Percentiles rank a stretch among this genome's conserved stretches.
Evolutionary conservation across 495 filamentous ascomycete species (phyloP).

Genomic region (Penicillium paradoxum): DNA sequence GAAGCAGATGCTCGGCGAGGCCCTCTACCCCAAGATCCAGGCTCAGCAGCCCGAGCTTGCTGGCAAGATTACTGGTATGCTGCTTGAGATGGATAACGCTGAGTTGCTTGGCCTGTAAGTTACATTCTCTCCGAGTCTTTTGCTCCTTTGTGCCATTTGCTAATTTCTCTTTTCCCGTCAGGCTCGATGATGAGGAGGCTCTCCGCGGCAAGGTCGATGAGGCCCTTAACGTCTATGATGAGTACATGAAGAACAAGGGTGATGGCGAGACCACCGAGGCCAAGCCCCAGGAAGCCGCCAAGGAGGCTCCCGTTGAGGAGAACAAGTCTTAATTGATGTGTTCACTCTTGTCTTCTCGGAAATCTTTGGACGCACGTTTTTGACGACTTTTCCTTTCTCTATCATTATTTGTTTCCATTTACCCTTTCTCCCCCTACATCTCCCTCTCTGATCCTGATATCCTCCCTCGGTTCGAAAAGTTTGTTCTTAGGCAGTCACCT

Average conservation of each 20-base stretch:
- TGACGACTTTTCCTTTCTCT: constrained; percentile 39
- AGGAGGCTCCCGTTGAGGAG: constrained; percentile 42
- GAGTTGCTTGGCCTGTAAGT: constrained; percentile 96
- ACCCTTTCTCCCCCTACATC: constrained; percentile 26
- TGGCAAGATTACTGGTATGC: constrained; percentile 99
- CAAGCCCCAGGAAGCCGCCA: constrained; percentile 43
- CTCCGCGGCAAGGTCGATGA: constrained; percentile 94
- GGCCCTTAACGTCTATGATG: constrained; percentile 93
- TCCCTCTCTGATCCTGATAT: constrained; percentile 45
- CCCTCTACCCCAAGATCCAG: constrained; percentile 96
- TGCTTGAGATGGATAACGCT: constrained; percentile 95
- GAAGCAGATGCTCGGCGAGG: constrained; percentile 97
- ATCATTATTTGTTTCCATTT: constrained; percentile 14
- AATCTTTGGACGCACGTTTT: constrained; percentile 37
- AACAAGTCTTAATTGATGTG: constrained; percentile 42
- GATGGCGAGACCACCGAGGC: constrained; percentile 35
- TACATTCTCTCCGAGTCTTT: not conserved
- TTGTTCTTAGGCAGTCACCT: constrained; percentile 38
- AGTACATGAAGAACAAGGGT: constrained; percentile 83
- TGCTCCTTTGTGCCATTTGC: not conserved
- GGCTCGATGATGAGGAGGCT: constrained; percentile 83
- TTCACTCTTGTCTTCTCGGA: constrained; percentile 25
- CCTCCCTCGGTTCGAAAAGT: constrained; percentile 50
- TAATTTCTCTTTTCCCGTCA: constrained; percentile 36
- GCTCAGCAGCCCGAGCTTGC: constrained; percentile 88